Conservation (phyloP, 768 basidiomycete species). For the Suillus bovinus region DNA sequence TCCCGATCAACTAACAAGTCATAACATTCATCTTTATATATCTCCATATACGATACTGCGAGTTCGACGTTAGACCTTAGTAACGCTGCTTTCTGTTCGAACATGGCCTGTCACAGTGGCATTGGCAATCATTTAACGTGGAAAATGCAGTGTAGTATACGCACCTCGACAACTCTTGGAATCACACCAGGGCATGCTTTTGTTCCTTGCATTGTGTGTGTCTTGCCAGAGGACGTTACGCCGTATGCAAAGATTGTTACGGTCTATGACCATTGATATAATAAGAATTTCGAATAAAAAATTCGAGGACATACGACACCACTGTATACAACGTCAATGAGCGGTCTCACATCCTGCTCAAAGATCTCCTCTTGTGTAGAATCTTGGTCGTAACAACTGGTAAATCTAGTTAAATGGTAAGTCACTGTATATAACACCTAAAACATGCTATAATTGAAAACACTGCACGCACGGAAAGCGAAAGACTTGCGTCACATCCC, state of each 20-base stretch:
- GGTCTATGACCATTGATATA: conserved; percentile 44
- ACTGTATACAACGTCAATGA: conserved; percentile 75
- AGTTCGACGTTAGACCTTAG: conserved; percentile 47
- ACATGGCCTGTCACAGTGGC: conserved; percentile 48
- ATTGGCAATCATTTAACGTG: not conserved
- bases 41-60: conserved; percentile 80
- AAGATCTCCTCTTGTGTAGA: conserved; percentile 81
- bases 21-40: conserved; percentile 90
- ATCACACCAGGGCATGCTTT: conserved; percentile 78
- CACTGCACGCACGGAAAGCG: conserved; percentile 63
- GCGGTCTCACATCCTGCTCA: conserved; percentile 68
- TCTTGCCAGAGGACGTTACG: conserved; percentile 90
- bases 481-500: conserved; percentile 68
- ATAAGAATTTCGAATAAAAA: not conserved
- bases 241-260: conserved; percentile 91
- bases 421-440: conserved; percentile 9
- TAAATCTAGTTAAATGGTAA: conserved; percentile 46
- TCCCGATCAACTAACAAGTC: conserved; percentile 79
- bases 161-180: conserved; percentile 73
- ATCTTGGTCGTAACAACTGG: conserved; percentile 71
- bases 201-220: conserved; percentile 90
- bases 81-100: conserved; percentile 45
- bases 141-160: conserved; percentile 19
- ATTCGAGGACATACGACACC: conserved; percentile 58
- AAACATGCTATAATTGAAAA: conserved; percentile 5